Conservation (phyloP, 306 rosid species). For the Arachis stenosperma region DNA sequence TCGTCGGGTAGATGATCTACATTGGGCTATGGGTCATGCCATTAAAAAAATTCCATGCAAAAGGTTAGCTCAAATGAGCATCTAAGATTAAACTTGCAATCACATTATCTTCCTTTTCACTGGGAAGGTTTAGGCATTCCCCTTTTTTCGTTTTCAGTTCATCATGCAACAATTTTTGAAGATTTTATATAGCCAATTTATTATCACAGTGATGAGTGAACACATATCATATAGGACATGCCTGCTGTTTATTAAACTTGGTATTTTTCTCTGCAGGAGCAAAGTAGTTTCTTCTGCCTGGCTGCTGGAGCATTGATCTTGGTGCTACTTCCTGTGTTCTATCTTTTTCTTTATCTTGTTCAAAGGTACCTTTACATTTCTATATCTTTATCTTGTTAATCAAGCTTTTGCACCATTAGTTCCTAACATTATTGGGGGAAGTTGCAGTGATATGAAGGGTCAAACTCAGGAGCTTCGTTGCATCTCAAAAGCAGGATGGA, state of each 20-base stretch:
- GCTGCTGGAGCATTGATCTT: constrained; percentile 75
- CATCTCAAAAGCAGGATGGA: constrained; percentile 64
- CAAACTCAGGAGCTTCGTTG: constrained; percentile 79
- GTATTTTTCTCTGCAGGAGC: constrained; percentile 56
- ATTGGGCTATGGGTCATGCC: constrained; percentile 31
- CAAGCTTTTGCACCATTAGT: constrained; percentile 19
- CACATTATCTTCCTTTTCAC: constrained; percentile 16
- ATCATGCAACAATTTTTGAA: constrained; percentile 10
- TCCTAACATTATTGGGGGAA: constrained; percentile 33
- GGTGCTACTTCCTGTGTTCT: constrained; percentile 93
- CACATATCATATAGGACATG: constrained; percentile 1
- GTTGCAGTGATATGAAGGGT: constrained; percentile 68
- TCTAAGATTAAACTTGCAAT: constrained; percentile 21
- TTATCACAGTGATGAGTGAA: background rate
- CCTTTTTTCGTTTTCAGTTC: constrained; percentile 18
- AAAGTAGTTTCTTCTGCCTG: constrained; percentile 65
- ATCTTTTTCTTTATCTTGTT: constrained; percentile 76
- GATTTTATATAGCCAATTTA: constrained; percentile 28
- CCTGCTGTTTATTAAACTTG: constrained; percentile 22
- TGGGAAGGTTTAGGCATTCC: constrained; percentile 22
- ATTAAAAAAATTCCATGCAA: constrained; percentile 13
- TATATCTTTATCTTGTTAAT: constrained; percentile 16
- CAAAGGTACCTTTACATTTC: constrained; percentile 61
- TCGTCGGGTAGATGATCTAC: constrained; percentile 15
- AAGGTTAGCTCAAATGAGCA: constrained; percentile 24